Evolutionary conservation across 148 eudicot species (phyloP).

Genomic region (Chenopodium album): DNA sequence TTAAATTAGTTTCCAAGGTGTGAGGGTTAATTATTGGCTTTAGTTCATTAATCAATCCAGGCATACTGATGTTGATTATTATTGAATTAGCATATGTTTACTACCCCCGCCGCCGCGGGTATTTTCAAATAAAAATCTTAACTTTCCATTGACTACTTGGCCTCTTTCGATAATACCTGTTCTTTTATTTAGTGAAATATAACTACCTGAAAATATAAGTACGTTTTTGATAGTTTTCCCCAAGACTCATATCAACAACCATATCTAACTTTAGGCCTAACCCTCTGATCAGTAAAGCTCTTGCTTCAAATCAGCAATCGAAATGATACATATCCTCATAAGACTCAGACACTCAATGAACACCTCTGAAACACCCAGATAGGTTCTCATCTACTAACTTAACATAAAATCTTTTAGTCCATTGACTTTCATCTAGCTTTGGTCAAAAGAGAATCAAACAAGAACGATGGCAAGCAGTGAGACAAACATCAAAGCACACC

Average conservation of each 20-base stretch:
- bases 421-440: not conserved
- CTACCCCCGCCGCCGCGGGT: too few species aligned
- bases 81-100: too few species aligned
- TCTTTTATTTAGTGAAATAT: not conserved
- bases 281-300: not conserved
- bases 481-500: slow-evolving; percentile 4
- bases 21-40: too few species aligned
- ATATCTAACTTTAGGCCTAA: not conserved
- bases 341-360: not conserved
- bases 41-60: too few species aligned
- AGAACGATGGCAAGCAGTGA: not conserved
- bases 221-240: too few species aligned
- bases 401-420: not conserved
- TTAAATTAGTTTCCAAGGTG: too few species aligned
- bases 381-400: not conserved
- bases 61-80: too few species aligned
- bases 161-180: not conserved
- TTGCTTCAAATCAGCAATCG: not conserved
- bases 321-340: not conserved
- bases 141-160: too few species aligned
- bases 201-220: too few species aligned
- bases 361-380: not conserved
- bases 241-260: too few species aligned
- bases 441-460: slow-evolving; percentile 9
- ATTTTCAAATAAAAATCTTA: too few species aligned